phyloP scores from a whole-genome alignment of 2,329 filamentous ascomycete species.

The Didymosphaeria variabile region DNA sequence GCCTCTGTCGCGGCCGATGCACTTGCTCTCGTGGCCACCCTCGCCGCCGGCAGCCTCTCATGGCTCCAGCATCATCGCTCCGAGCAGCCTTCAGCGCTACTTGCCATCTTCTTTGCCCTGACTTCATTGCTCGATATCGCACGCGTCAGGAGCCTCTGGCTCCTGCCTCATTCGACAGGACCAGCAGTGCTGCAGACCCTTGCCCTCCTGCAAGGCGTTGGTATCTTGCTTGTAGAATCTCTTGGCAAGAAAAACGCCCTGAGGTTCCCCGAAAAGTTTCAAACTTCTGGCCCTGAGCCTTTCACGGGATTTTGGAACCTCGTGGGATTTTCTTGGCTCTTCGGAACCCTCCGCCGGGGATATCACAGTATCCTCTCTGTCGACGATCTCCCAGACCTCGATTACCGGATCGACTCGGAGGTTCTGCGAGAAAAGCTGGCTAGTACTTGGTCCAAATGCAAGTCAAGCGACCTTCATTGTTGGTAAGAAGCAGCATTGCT shows the following conservation, averaged over 20 bases:
- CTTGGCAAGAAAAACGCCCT: conserved; percentile 16
- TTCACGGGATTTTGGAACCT: conserved; percentile 20
- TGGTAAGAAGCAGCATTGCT: conserved; percentile 13
- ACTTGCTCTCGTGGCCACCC: conserved; percentile 15
- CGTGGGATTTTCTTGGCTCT: conserved; percentile 17
- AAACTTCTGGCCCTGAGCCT: conserved; percentile 19
- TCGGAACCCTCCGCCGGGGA: conserved; percentile 15
- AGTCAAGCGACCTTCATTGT: conserved; percentile 8
- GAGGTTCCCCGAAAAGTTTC: conserved; percentile 19
- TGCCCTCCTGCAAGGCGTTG: conserved; percentile 12
- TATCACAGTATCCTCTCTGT: conserved; percentile 17
- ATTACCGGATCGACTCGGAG: conserved; percentile 18
- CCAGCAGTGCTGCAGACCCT: conserved; percentile 20
- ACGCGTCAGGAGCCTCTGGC: conserved; percentile 20
- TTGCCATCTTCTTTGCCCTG: conserved; percentile 19
- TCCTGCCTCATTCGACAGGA: conserved; percentile 18
- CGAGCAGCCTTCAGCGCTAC: conserved; percentile 17
- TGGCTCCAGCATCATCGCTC: conserved; percentile 21
- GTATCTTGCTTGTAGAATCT: conserved; percentile 18
- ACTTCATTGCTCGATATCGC: conserved; percentile 17
- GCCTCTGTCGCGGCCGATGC: conserved; percentile 17
- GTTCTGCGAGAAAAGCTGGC: conserved; percentile 14
- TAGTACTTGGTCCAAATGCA: conserved; percentile 19
- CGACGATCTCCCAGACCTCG: conserved; percentile 18
- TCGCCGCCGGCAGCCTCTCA: conserved; percentile 17